Base-by-base conservation (phyloP, 2,329 filamentous ascomycete genomes). In the Exophiala dermatitidis region DNA sequence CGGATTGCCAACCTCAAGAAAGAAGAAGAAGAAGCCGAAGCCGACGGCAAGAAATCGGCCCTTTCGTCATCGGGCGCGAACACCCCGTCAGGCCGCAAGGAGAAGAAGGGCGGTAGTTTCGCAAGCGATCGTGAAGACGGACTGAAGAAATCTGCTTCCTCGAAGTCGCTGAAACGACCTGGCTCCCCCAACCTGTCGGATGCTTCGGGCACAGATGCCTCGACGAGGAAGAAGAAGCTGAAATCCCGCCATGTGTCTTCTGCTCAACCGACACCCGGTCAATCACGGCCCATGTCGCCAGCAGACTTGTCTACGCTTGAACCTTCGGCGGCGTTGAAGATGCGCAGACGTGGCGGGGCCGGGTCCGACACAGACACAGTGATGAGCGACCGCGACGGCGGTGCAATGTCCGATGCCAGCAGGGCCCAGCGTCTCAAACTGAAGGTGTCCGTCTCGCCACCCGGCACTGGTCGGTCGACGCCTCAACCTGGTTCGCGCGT, bases 171-270 rank as follows among this genome's bases (percentile, higher is more conserved):
- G 48, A 96, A 96, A 73, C 84, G 91, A 31, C 80, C 88, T 32
- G 89, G 90, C 12, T 95, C 90, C 10, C 89, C 90, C 2, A 86
- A 90, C 60, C 77, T 87, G 32, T 96, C 90, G 1, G 91, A 97
- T 67, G 89, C 89, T 6, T 95, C 89, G 67, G 91, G 89, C 49
- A 94, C 90, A 62, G 91, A 97, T 68, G 91, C 88, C 0, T 82
- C 84, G 28, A 49, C 52, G 32, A 42, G 56, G 6, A 57, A 57
- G 30, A 85, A 86, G 60, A 90, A 93, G 72, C 88, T 88, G 73
- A 81, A 86, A 66, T 87, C 85, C 72, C 86, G 85, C 67, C 78
- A 81, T 57, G 12, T 59, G 10, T 66, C 73, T 10, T 77, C 77
- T 9, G 67, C 74, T 1, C 73, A 73, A 49, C 71, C 71, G 6